Evolutionary conservation across 2,329 filamentous ascomycete genomes (phyloP).

Genomic region (Ceratocystis diversiconidia): DNA sequence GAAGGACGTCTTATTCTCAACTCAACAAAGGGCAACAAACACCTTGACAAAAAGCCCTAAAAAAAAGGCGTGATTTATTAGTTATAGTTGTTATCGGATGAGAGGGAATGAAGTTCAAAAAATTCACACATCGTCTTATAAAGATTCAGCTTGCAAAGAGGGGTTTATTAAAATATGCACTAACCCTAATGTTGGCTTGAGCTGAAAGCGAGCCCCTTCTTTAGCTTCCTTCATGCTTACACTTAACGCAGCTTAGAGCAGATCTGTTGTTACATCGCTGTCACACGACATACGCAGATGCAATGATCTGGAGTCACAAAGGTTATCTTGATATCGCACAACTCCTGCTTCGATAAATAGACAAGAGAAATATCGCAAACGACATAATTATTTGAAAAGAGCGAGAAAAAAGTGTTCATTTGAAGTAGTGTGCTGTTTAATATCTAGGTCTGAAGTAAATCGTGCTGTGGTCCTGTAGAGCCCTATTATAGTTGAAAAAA

Average conservation of each 20-base stretch:
- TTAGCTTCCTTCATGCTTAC: neutral
- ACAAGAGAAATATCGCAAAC: neutral
- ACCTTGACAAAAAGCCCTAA: neutral
- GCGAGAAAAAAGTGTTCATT: neutral
- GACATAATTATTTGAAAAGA: neutral
- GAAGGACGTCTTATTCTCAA: neutral
- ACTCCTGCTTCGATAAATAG: neutral
- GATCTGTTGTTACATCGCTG: neutral
- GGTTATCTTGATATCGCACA: neutral
- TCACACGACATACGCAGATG: neutral
- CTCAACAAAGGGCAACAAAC: neutral
- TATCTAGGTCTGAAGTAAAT: neutral
- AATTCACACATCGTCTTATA: neutral
- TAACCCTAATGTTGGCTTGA: neutral
- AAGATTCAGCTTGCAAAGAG: neutral
- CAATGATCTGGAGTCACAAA: neutral
- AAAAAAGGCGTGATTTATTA: no score
- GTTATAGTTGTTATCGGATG: neutral
- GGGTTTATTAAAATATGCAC: neutral
- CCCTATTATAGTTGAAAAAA: neutral
- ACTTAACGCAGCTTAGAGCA: neutral
- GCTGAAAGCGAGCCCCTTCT: neutral
- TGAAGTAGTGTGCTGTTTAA: neutral
- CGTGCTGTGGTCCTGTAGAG: constrained; percentile 4
- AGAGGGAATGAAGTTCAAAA: neutral